Conservation (phyloP, 2,329 filamentous ascomycete species). For the Nemania abortiva region DNA sequence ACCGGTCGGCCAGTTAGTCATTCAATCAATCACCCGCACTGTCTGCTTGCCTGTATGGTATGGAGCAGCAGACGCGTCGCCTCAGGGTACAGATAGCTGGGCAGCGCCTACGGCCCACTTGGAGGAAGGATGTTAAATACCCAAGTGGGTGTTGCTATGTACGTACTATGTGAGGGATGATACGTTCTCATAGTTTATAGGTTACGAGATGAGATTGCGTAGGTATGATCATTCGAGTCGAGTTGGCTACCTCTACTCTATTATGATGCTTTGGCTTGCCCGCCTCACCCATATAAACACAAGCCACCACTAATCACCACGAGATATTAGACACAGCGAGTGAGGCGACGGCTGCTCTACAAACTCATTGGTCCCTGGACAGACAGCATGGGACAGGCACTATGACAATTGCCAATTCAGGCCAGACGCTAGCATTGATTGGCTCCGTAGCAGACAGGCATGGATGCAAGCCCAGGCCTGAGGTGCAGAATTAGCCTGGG, state of each 20-base stretch:
- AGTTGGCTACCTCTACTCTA: too few relatives aligned
- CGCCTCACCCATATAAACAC: not conserved
- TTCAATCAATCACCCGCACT: constrained; percentile 19
- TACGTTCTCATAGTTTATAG: not conserved
- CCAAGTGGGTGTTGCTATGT: not conserved
- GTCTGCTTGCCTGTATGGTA: constrained; percentile 12
- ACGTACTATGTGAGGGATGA: not conserved
- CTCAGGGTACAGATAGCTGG: constrained; percentile 4
- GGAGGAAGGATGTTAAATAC: constrained; percentile 4
- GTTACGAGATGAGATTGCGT: too few relatives aligned
- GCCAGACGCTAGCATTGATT: constrained; percentile 46
- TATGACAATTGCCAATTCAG: constrained; percentile 46
- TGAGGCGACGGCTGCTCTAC: constrained; percentile 7
- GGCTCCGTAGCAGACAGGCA: constrained; percentile 37
- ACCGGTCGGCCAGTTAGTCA: not conserved
- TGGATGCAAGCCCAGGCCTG: constrained; percentile 31
- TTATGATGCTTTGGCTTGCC: too few relatives aligned
- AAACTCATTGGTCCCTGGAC: constrained; percentile 19
- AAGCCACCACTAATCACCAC: not conserved
- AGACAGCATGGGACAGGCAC: not conserved
- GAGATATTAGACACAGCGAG: not conserved
- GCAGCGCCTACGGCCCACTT: not conserved
- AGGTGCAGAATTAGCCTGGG: constrained; percentile 27
- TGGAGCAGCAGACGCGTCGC: constrained; percentile 5
- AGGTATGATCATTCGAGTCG: too few relatives aligned